Conservation (phyloP, 2,329 filamentous ascomycete genomes). For the Xylaria sp. region DNA sequence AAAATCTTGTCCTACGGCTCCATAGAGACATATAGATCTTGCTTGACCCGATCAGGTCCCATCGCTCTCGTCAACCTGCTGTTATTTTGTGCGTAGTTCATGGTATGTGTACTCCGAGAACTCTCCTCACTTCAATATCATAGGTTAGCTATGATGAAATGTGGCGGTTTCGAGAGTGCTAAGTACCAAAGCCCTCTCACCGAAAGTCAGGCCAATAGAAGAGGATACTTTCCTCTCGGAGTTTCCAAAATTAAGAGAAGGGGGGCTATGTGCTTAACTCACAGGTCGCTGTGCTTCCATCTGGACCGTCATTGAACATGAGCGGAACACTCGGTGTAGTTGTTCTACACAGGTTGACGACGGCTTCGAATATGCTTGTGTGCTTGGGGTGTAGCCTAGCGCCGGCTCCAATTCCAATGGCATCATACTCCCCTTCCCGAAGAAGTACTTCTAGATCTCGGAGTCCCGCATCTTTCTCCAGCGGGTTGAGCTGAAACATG, state of each 20-base stretch:
- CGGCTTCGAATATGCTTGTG: slow-evolving; percentile 29
- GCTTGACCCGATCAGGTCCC: no score
- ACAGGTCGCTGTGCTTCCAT: slow-evolving; percentile 11
- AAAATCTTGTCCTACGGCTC: neutral
- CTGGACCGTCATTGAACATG: slow-evolving; percentile 28
- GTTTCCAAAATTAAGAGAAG: neutral
- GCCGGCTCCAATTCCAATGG: slow-evolving; percentile 30
- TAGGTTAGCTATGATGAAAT: neutral
- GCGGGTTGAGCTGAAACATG: neutral
- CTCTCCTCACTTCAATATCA: slow-evolving; percentile 20
- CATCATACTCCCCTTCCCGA: slow-evolving; percentile 22
- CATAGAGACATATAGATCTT: neutral
- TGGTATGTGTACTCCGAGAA: slow-evolving; percentile 16
- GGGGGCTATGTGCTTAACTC: slow-evolving; percentile 3
- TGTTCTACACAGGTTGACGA: slow-evolving; percentile 27
- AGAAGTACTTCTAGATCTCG: slow-evolving; percentile 11
- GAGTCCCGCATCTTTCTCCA: slow-evolving; percentile 18
- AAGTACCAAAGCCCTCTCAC: no score
- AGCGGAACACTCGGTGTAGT: slow-evolving; percentile 19
- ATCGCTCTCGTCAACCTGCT: neutral
- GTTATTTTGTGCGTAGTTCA: neutral
- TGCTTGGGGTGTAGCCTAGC: slow-evolving; percentile 23
- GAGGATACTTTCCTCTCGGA: neutral
- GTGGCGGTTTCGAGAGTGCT: neutral
- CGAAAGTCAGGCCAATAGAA: neutral